A percentile compares a stretch with the other conserved stretches of the same genome.
phyloP scores from a whole-genome alignment of 1,139 yeast species.

The Geotrichum siamense region DNA sequence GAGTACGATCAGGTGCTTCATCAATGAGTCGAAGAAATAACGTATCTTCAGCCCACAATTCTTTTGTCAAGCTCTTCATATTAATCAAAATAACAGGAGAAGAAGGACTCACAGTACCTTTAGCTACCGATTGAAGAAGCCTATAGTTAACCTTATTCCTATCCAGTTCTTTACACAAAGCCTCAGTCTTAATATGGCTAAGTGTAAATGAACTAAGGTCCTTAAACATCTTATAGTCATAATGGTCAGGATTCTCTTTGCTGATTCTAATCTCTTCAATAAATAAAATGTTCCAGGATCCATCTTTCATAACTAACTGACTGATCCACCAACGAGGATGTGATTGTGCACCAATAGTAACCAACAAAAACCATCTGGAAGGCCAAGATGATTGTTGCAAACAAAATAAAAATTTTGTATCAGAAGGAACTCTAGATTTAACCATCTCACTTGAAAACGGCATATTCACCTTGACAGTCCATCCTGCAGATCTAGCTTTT shows the following conservation, averaged over 20 bases:
- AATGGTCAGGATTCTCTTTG: conserved; percentile 19
- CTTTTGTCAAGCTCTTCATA: conserved; percentile 20
- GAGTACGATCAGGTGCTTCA: conserved; percentile 11
- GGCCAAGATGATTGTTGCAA: conserved; percentile 33
- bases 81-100: conserved; percentile 25
- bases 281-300: conserved; percentile 27
- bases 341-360: conserved; percentile 25
- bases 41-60: conserved; percentile 28
- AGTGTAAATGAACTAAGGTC: conserved; percentile 25
- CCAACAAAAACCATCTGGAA: conserved; percentile 34
- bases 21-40: conserved; percentile 19
- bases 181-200: conserved; percentile 26
- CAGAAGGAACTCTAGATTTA: conserved; percentile 23
- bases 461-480: conserved; percentile 29
- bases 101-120: conserved; percentile 14
- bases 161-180: conserved; percentile 26
- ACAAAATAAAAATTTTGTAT: conserved; percentile 27
- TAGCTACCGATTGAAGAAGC: conserved; percentile 20
- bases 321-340: conserved; percentile 31
- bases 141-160: conserved; percentile 23
- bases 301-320: conserved; percentile 28
- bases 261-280: conserved; percentile 25
- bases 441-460: conserved; percentile 26
- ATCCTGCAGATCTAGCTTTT: conserved; percentile 33
- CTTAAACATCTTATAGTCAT: conserved; percentile 25